These are phyloP conservation scores for Globisporangium nunn DNA, from an alignment of 352 stramenopile species.

Conservation along the genomic window DNA sequence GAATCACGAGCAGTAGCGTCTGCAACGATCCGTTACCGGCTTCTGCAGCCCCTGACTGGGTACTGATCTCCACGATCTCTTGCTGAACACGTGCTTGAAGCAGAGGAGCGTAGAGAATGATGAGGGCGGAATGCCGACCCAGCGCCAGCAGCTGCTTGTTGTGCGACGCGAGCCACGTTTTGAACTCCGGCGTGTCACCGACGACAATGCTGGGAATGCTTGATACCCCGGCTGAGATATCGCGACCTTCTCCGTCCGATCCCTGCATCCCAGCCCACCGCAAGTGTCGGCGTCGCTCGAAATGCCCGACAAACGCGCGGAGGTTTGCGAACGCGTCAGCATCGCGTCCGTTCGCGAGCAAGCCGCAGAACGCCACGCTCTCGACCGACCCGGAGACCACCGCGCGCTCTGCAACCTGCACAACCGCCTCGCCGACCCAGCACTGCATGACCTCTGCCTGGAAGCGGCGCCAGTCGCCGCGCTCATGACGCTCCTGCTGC, in stretches of 20 bases:
- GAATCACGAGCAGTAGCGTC: slow-evolving; percentile 12
- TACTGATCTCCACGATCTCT: slow-evolving; percentile 1
- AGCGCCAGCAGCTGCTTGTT: background rate
- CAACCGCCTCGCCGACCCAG: slow-evolving; percentile 32
- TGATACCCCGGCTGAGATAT: background rate
- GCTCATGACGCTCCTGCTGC: background rate
- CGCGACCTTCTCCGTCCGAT: background rate
- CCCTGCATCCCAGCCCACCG: background rate
- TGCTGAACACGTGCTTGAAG: background rate
- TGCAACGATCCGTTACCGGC: background rate
- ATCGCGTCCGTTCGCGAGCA: background rate
- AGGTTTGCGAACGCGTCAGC: slow-evolving; percentile 1
- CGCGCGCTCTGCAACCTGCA: slow-evolving; percentile 25
- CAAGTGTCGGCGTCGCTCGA: background rate
- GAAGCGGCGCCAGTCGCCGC: slow-evolving; percentile 9
- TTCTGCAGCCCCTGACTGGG: background rate
- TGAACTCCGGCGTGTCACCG: background rate
- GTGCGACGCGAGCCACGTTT: slow-evolving; percentile 5
- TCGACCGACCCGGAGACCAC: slow-evolving; percentile 1
- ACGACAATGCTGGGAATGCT: background rate
- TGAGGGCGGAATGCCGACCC: slow-evolving; percentile 1
- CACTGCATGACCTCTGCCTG: slow-evolving; percentile 25
- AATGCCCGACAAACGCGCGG: slow-evolving; percentile 4
- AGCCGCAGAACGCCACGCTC: slow-evolving; percentile 4
- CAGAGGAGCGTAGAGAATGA: slow-evolving; percentile 9